Evolutionary conservation across 73 alveolate species (phyloP).

Genomic region (Strombidium stylifer): DNA sequence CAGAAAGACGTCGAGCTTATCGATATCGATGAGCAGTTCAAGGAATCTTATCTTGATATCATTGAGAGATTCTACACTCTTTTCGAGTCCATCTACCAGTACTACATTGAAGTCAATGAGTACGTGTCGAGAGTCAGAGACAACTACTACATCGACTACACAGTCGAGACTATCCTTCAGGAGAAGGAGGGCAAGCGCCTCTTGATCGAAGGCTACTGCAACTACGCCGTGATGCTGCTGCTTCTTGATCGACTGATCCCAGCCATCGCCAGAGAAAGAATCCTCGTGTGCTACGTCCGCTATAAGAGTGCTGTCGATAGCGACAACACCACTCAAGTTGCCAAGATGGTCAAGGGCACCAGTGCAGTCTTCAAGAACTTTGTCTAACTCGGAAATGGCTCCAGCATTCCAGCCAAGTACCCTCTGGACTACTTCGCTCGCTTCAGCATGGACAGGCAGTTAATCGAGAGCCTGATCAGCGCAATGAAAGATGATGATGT

Average conservation of each 20-base stretch:
- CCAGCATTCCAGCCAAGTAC: conserved; percentile 80
- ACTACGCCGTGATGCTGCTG: conserved; percentile 93
- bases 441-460: conserved; percentile 52
- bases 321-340: conserved; percentile 84
- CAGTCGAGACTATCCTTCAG: conserved; percentile 70
- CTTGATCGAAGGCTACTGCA: conserved; percentile 87
- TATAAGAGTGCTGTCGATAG: conserved; percentile 90
- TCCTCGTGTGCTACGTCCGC: conserved; percentile 92
- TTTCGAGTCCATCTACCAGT: conserved; percentile 88
- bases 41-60: conserved; percentile 88
- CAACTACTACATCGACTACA: conserved; percentile 74
- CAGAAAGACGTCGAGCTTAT: conserved; percentile 78
- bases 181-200: conserved; percentile 89
- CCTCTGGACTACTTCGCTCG: conserved; percentile 91
- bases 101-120: conserved; percentile 85
- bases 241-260: conserved; percentile 93
- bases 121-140: conserved; percentile 75
- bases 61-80: conserved; percentile 92
- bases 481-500: conserved; percentile 91
- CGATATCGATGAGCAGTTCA: conserved; percentile 95
- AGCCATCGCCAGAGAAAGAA: conserved; percentile 90
- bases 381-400: too few species aligned
- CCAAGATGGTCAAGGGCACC: conserved; percentile 77
- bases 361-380: conserved; percentile 75
- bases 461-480: conserved; percentile 77